Conservation (phyloP, 2,329 filamentous ascomycete genomes). For the Trichoderma koningiopsis region DNA sequence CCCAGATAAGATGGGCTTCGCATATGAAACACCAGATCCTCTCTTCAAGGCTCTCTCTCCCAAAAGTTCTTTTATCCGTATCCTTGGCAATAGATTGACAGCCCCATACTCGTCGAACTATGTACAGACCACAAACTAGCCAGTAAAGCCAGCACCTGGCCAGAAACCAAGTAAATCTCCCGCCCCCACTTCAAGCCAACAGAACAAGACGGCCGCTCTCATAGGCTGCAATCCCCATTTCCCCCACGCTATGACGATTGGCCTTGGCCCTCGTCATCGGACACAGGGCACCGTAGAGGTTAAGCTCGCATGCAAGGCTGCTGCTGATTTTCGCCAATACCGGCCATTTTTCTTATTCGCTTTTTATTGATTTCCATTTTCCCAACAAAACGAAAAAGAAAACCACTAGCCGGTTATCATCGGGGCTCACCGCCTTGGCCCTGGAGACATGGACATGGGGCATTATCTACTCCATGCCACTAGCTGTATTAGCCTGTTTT, state of each 20-base stretch:
- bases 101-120: background rate
- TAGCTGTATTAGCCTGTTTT: background rate
- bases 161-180: conserved; percentile 13
- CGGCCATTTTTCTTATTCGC: background rate
- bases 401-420: background rate
- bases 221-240: background rate
- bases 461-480: background rate
- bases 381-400: background rate
- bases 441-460: background rate
- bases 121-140: background rate
- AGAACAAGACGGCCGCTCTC: background rate
- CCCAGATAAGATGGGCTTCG: background rate
- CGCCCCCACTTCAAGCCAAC: conserved; percentile 15
- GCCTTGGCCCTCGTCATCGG: conserved; percentile 22
- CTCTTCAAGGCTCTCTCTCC: background rate
- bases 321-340: background rate
- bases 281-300: background rate
- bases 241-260: background rate
- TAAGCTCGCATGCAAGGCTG: background rate
- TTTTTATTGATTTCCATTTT: background rate
- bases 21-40: background rate
- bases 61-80: conserved; percentile 13
- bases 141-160: background rate
- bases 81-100: conserved; percentile 5
- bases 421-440: conserved; percentile 17